Conservation (phyloP, 1,284 basidiomycete genomes). For the Schizophyllum commune region DNA sequence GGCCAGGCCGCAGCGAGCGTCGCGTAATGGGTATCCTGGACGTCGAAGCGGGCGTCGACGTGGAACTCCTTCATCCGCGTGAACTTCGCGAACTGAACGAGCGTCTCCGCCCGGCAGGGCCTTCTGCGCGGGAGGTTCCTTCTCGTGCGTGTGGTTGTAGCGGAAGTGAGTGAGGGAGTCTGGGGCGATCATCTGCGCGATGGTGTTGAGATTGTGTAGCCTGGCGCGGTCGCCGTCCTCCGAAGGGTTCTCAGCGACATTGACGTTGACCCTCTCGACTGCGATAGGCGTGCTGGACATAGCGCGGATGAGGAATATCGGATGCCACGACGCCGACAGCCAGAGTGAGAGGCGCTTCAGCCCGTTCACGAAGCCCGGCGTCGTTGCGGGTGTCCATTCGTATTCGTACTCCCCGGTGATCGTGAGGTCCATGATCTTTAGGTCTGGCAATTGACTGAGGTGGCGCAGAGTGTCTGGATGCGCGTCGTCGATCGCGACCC, state of each 20-base stretch:
- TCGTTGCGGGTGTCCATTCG: not conserved
- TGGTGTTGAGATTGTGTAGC: not conserved
- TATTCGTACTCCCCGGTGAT: not conserved
- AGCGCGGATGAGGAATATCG: not conserved
- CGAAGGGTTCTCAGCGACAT: not conserved
- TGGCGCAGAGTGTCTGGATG: not conserved
- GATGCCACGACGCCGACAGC: not conserved
- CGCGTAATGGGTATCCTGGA: not conserved
- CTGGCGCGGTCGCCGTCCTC: not conserved
- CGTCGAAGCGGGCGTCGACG: not conserved
- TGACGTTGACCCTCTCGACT: not conserved
- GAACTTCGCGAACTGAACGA: not conserved
- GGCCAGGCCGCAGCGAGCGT: not conserved
- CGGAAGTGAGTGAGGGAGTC: not conserved
- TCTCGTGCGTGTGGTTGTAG: not conserved
- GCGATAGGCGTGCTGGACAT: not conserved
- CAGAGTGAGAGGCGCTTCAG: not conserved
- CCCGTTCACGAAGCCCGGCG: not conserved
- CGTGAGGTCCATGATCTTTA: not conserved
- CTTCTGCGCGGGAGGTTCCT: not conserved
- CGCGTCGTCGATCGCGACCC: not conserved
- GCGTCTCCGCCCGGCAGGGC: not conserved
- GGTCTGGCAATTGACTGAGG: not conserved
- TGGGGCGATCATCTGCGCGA: not conserved
- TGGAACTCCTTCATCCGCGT: not conserved